Base-by-base conservation (phyloP, 805 yeast genomes). In the Wickerhamomyces strasburgensis region DNA sequence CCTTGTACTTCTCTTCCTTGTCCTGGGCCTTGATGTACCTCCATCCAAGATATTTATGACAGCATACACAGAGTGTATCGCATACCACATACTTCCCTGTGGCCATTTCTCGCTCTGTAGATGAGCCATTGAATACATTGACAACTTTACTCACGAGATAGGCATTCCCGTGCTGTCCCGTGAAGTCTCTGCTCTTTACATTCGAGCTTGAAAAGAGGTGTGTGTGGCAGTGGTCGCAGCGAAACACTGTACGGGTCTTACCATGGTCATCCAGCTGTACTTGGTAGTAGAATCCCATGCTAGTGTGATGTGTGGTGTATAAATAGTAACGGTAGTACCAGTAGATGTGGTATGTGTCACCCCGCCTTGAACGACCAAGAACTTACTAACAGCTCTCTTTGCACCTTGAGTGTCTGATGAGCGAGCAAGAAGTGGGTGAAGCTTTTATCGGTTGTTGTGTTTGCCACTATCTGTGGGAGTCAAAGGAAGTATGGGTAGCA, bases 41-140 rank as follows among this genome's bases (percentile, higher is more conserved):
- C 87, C 87, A 80, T 3, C 86, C 87, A 14, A 80, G 60, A 35
- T 70, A 57, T 5, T 57, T 53, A 34, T 61, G 60, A 51, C 87
- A 80, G 43, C 70, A 72, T 31, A 67, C 71, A 49, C 87, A 80
- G 26, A 50, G 49, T 21, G 78, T 66, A 47, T 77, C 80, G 41
- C 77, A 69, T 3, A 80, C 82, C 0, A 63, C 49, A 47, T 77
- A 80, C 17, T 52, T 52, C 1, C 86, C 87, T 1, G 85, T 78
- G 19, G 70, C 61, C 86, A 80, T 79, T 27, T 62, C 52, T 25
- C 74, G 59, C 13, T 57, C 58, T 39, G 63, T 72, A 3, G 56
- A 45, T 9, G 51, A 49, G 1, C 66, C 65, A 27, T 57, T 61
- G 6, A 57, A 53, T 29, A 65, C 63, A 48, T 75, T 75, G 28